Base-by-base conservation (phyloP, 2,329 filamentous ascomycete species). In the Pseudocercospora macadamiae region DNA sequence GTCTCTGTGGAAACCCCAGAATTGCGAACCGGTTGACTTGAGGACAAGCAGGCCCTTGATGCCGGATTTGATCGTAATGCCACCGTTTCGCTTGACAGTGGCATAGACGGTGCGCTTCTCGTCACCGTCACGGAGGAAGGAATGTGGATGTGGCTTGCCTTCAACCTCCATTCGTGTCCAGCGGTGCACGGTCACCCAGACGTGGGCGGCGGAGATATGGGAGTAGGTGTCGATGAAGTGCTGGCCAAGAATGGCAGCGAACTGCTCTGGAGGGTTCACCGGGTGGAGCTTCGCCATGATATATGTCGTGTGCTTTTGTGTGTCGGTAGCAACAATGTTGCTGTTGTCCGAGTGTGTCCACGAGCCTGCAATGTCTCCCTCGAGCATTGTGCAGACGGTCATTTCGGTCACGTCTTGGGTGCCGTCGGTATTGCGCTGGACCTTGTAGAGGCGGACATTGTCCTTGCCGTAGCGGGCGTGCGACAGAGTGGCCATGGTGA, bases 361-460 rank as follows among this genome's bases (percentile, higher is more conserved):
- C 65, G 89, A 90, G 56, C 81, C 85, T 55, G 95, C 90, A 69
- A 99, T 97, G 60, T 92, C 89, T 68, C 95, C 95, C 80, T 97
- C 92, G 26, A 99, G 85, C 52, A 97, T 83, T 64, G 92, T 91
- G 79, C 90, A 90, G 68, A 99, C 90, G 37, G 92, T 97, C 89
- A 96, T 96, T 78, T 99, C 95, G 39, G 89, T 89, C 67, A 97
- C 90, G 6, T 88, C 89, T 77, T 99, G 93, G 19, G 86, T 81
- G 57, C 89, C 89, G 16, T 89, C 89, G 73, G 86, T 81, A 75
- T 97, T 87, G 70, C 86, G 87, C 72, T 96, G 83, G 71, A 97
- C 92, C 79, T 99, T 99, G 86, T 89, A 96, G 70, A 99, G 86
- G 72, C 95, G 93, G 83, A 99, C 89, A 80, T 99, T 97, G 85